Evolutionary conservation across 1,284 basidiomycete genomes (phyloP), one percentile per base, ranked within the genome.

Genomic region (Ceratobasidium sp.): DNA sequence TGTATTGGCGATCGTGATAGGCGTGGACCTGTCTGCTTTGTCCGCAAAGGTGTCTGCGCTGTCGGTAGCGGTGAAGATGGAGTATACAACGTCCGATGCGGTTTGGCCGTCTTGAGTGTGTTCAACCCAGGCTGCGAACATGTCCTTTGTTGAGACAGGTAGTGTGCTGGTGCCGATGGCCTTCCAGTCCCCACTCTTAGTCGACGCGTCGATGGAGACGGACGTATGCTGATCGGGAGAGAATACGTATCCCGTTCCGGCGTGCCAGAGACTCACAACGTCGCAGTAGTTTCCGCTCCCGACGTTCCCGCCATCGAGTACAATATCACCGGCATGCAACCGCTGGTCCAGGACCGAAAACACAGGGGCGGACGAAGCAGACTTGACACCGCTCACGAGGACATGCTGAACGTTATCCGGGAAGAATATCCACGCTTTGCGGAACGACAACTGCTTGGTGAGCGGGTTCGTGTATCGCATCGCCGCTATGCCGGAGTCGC

Each of bases 391-490:
- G 24, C 88, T 84, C 31, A 91, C 81, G 85, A 89, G 89, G 77
- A 92, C 87, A 77, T 87, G 86, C 79, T 90, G 87, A 48, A 89
- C 83, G 78, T 89, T 87, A 77, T 87, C 83, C 66, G 89, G 85
- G 75, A 93, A 85, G 87, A 90, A 92, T 83, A 92, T 91, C 88
- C 89, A 91, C 0, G 87, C 86, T 81, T 92, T 92, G 78, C 90
- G 88, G 86, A 87, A 93, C 74, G 82, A 81, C 54, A 92, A 80
- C 2, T 85, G 79, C 19, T 82, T 79, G 6, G 89, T 90, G 59
- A 83, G 75, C 1, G 91, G 90, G 78, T 91, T 91, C 53, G 75
- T 29, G 50, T 78, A 80, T 59, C 79, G 79, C 89, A 91, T 90
- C 22, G 84, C 89, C 0, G 87, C 86, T 7, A 87, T 81, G 8